phyloP scores from a whole-genome alignment of 768 basidiomycete genomes.

The Boletellus ananiceps region DNA sequence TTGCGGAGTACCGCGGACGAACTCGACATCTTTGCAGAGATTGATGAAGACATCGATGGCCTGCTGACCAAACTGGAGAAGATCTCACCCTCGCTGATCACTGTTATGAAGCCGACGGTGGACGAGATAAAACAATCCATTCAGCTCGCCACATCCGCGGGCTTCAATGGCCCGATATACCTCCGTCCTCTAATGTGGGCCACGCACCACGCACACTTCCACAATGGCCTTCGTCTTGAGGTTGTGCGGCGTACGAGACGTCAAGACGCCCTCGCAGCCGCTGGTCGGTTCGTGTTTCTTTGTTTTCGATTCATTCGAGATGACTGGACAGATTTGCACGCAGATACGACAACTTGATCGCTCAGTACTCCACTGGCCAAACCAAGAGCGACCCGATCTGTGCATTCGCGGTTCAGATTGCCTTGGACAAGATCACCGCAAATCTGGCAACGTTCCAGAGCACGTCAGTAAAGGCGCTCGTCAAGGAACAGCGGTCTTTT shows the following conservation, averaged over 20 bases:
- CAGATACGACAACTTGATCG: slow-evolving; percentile 73
- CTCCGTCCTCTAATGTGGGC: slow-evolving; percentile 76
- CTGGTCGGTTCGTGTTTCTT: slow-evolving; percentile 56
- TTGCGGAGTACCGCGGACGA: slow-evolving; percentile 66
- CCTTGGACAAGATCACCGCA: slow-evolving; percentile 70
- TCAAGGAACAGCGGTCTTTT: slow-evolving; percentile 79
- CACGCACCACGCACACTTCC: slow-evolving; percentile 59
- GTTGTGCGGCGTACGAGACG: slow-evolving; percentile 64
- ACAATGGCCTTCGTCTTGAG: slow-evolving; percentile 71
- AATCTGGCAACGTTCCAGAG: slow-evolving; percentile 68
- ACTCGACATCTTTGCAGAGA: slow-evolving; percentile 63
- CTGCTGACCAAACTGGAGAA: slow-evolving; percentile 55
- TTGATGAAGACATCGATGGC: slow-evolving; percentile 59
- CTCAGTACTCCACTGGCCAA: slow-evolving; percentile 53
- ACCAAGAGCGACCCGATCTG: slow-evolving; percentile 51
- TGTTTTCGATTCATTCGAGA: background rate
- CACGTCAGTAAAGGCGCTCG: slow-evolving; percentile 56
- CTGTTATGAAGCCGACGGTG: slow-evolving; percentile 45
- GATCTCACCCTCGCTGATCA: slow-evolving; percentile 48
- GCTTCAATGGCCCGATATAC: slow-evolving; percentile 56
- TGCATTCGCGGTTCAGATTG: slow-evolving; percentile 72
- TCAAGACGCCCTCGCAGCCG: slow-evolving; percentile 71
- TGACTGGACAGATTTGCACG: background rate
- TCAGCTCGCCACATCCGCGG: slow-evolving; percentile 53
- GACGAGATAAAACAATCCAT: slow-evolving; percentile 63